Conservation (phyloP, 177 flowering plant species). For the Tripterygium wilfordii region DNA sequence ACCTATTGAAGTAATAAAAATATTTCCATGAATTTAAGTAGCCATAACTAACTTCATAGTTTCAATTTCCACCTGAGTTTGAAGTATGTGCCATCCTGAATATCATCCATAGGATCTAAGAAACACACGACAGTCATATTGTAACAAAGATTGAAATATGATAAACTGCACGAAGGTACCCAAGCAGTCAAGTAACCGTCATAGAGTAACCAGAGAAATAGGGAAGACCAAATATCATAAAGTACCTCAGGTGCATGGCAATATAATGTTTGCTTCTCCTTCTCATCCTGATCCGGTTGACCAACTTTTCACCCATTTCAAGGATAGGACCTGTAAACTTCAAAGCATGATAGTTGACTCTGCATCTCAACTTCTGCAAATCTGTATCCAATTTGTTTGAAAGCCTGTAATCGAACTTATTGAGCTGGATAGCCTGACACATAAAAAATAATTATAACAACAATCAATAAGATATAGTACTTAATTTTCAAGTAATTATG, state of each 20-base stretch:
- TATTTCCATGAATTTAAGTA: too few relatives aligned
- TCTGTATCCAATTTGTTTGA: slow-evolving; percentile 71
- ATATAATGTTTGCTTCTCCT: slow-evolving; percentile 67
- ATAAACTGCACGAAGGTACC: too few relatives aligned
- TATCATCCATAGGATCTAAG: too few relatives aligned
- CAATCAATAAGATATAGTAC: too few relatives aligned
- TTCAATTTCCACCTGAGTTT: too few relatives aligned
- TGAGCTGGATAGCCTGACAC: slow-evolving; percentile 77
- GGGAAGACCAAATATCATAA: neutral
- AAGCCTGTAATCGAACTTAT: slow-evolving; percentile 88
- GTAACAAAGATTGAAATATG: too few relatives aligned
- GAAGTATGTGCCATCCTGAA: too few relatives aligned
- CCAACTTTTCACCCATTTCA: slow-evolving; percentile 62
- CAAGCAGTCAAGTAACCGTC: neutral
- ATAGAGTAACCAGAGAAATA: neutral
- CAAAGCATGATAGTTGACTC: slow-evolving; percentile 89
- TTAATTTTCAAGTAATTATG: too few relatives aligned
- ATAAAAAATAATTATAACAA: neutral
- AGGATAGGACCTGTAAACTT: slow-evolving; percentile 65
- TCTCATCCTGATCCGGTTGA: slow-evolving; percentile 73
- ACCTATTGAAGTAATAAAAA: too few relatives aligned
- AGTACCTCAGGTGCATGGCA: slow-evolving; percentile 81
- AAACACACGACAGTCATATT: too few relatives aligned
- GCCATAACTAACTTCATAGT: too few relatives aligned
- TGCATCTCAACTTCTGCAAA: slow-evolving; percentile 86